Percentiles rank a stretch among this genome's conserved stretches.
Conservation (phyloP, 371 early-diverging fungal genomes). For the Entomophthora muscae region DNA sequence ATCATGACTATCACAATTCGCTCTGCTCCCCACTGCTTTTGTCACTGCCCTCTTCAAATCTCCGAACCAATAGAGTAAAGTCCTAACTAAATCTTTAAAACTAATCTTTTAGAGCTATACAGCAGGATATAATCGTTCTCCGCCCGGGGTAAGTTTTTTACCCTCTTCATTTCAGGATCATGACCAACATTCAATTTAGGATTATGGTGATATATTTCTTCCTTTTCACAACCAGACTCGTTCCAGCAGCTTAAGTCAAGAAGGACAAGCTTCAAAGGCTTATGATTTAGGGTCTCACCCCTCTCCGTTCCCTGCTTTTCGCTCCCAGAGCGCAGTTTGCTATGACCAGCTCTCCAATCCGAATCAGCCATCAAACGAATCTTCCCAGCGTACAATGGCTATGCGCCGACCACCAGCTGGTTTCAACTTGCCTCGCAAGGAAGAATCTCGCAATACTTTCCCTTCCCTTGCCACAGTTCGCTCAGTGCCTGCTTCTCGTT, state of each 20-base stretch:
- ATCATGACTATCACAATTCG: neutral
- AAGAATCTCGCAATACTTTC: neutral
- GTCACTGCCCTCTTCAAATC: neutral
- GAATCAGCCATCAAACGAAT: neutral
- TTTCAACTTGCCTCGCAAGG: neutral
- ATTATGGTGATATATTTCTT: neutral
- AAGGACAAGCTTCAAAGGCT: neutral
- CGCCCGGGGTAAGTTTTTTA: neutral
- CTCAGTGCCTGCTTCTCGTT: constrained; percentile 4
- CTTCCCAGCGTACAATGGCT: neutral
- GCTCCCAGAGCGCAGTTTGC: constrained; percentile 5
- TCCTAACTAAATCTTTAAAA: neutral
- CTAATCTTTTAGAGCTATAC: neutral
- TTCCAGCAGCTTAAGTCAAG: neutral
- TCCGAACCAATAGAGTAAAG: neutral
- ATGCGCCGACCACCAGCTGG: neutral
- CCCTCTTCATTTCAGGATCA: neutral
- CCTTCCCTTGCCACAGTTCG: neutral
- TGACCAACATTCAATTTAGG: neutral
- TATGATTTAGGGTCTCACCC: neutral
- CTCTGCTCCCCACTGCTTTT: neutral
- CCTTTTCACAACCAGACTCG: neutral
- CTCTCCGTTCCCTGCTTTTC: neutral
- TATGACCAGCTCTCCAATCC: neutral
- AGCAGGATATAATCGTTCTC: neutral